Evolutionary conservation across 2,329 filamentous ascomycete genomes (phyloP), one percentile per base, ranked within the genome.

Genomic region (Penicillium sp.): DNA sequence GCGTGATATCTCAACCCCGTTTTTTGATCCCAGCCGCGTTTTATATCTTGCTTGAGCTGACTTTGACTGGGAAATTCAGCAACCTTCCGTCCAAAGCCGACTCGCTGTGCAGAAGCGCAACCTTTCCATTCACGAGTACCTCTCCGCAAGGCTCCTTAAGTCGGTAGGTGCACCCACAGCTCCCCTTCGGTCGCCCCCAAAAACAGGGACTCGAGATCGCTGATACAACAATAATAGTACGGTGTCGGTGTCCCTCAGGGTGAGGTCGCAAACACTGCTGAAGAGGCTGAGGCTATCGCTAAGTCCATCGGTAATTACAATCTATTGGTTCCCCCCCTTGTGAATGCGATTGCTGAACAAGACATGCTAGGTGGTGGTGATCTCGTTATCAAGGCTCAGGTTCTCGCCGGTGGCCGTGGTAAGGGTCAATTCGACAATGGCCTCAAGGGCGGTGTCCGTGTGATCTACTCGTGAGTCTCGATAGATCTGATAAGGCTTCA

Each of bases 301-400:
- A 92, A 93, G 80, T 81, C 87, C 64, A 94, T 99, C 71, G 89
- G 91, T 86, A 82, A 61, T 74, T 64, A 48, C 50, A 56, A 40
- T 18, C 35, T 18, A n/a, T 29, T 44, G 23, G 23, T 36, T 49
- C 32, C 26, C 0, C 43, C 41, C 18, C 14, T 47, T 29, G 29
- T 40, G 16, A 43, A 47, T 27, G 32, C 51, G 36, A 29, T 49
- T 52, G 54, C 65, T 67, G 60, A 66, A 61, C 52, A 49, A 26
- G 46, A 52, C 9, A 19, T 56, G 10, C 18, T 55, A 81, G 88
- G 84, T 65, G 84, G 84, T 69, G 93, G 96, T 74, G 94, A 99
- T 76, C 93, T 97, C 86, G 94, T 99, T 67, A 97, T 99, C 84
- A 99, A 99, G 85, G 94, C 94, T 60, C 94, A 99, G 82, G 94